phyloP scores from a whole-genome alignment of 208 protist species.

The Vickermania spadyakhi region DNA sequence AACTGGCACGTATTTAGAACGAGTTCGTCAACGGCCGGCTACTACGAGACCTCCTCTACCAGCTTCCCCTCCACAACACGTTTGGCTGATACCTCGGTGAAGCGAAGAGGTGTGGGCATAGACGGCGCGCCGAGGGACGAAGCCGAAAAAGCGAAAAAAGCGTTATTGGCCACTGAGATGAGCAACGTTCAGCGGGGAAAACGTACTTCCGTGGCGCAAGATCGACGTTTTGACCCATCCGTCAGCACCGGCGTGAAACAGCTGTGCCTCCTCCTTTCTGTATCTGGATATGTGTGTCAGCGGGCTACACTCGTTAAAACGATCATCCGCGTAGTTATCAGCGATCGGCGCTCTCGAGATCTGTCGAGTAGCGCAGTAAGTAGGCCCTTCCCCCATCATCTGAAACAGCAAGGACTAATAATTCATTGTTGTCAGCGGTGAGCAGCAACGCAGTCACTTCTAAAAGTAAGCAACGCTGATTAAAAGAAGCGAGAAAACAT shows the following conservation, averaged over 20 bases:
- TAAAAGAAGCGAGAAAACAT: no score
- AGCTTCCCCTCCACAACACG: slow-evolving; percentile 50
- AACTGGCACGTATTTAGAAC: slow-evolving; percentile 7
- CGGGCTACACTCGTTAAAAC: no score
- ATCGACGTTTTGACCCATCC: slow-evolving; percentile 5
- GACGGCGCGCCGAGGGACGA: slow-evolving; percentile 13
- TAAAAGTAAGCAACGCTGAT: no score
- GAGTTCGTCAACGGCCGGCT: no score
- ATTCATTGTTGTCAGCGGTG: no score
- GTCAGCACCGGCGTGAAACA: slow-evolving; percentile 70
- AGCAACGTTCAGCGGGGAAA: slow-evolving; percentile 45
- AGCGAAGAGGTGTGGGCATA: slow-evolving; percentile 26
- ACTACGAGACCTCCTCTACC: slow-evolving; percentile 27
- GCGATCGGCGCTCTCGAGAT: no score
- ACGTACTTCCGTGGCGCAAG: slow-evolving; percentile 48
- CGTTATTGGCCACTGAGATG: slow-evolving; percentile 43
- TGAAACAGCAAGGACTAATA: no score
- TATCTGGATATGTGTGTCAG: no score
- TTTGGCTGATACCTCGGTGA: slow-evolving; percentile 22
- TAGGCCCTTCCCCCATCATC: no score
- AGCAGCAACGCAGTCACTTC: no score
- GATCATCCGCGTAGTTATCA: no score
- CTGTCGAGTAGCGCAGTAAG: no score
- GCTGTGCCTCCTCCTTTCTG: slow-evolving; percentile 31
- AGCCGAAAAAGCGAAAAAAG: slow-evolving; percentile 33